Evolutionary conservation across 2,329 filamentous ascomycete genomes (phyloP).

Genomic region (Coniella lustricola): DNA sequence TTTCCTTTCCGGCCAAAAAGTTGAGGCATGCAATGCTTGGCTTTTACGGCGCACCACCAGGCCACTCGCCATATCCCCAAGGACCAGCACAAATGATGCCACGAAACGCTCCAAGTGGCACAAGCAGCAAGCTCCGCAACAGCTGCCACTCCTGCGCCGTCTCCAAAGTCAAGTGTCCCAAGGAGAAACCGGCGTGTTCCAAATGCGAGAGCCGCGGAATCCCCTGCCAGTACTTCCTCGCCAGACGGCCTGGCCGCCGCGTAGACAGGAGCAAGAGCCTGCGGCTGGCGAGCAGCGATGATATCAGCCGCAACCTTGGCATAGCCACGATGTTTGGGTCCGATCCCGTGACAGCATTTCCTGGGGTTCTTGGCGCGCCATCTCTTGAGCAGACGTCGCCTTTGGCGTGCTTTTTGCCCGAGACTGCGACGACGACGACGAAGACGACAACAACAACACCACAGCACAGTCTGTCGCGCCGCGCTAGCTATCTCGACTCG

Average conservation of each 20-base stretch:
- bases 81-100: background rate
- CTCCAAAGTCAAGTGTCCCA: constrained; percentile 30
- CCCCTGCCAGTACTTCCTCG: constrained; percentile 28
- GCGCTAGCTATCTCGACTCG: background rate
- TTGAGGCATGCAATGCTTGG: background rate
- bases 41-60: background rate
- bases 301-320: background rate
- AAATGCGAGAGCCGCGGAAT: constrained; percentile 26
- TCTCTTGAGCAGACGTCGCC: background rate
- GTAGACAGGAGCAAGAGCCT: background rate
- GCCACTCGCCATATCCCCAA: background rate
- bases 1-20: background rate
- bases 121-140: constrained; percentile 24
- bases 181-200: constrained; percentile 29
- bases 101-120: background rate
- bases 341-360: background rate
- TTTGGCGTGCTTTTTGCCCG: background rate
- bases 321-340: background rate
- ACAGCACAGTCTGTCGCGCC: background rate
- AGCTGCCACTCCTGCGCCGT: constrained; percentile 30
- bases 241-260: constrained; percentile 18
- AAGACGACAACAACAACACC: too few relatives aligned
- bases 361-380: background rate
- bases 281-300: background rate
- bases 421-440: too few relatives aligned